Conservation (phyloP, 2,329 filamentous ascomycete genomes). For the Karstenula rhodostoma region DNA sequence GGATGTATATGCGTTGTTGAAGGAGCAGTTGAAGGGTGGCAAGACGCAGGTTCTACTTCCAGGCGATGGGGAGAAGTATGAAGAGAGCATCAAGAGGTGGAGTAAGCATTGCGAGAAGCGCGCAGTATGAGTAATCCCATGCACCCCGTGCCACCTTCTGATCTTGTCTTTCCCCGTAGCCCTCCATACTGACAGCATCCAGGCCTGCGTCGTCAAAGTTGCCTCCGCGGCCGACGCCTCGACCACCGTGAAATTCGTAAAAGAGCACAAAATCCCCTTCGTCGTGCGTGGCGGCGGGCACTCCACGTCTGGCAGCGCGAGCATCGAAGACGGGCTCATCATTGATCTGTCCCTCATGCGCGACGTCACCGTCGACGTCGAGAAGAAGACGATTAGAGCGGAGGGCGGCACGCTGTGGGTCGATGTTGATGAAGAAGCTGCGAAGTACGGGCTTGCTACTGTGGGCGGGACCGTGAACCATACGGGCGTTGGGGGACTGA, state of each 20-base stretch:
- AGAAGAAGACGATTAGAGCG: conserved; percentile 56
- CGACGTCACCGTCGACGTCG: conserved; percentile 57
- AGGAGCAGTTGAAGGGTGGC: conserved; percentile 23
- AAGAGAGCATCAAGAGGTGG: conserved; percentile 38
- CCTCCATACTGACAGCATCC: neutral
- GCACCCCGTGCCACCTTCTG: neutral
- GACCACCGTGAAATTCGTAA: conserved; percentile 32
- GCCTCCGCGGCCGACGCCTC: conserved; percentile 30
- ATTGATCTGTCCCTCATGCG: conserved; percentile 64
- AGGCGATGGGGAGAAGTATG: conserved; percentile 30
- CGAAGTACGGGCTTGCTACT: conserved; percentile 62
- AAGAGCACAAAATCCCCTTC: conserved; percentile 54
- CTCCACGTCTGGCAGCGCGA: conserved; percentile 61
- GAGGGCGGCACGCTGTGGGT: conserved; percentile 63
- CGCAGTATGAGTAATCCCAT: conserved; percentile 28
- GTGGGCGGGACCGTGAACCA: conserved; percentile 70
- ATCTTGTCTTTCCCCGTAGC: neutral
- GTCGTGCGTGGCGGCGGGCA: conserved; percentile 66
- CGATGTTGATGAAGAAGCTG: conserved; percentile 63
- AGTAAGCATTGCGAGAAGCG: conserved; percentile 39
- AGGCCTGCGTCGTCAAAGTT: conserved; percentile 35
- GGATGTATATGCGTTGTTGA: conserved; percentile 20
- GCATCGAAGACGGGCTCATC: conserved; percentile 62
- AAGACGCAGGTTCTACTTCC: conserved; percentile 34
- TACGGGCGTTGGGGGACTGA: conserved; percentile 67